These are phyloP conservation scores for Microcos paniculata DNA, from an alignment of 345 rosid species.

Conservation along the genomic window DNA sequence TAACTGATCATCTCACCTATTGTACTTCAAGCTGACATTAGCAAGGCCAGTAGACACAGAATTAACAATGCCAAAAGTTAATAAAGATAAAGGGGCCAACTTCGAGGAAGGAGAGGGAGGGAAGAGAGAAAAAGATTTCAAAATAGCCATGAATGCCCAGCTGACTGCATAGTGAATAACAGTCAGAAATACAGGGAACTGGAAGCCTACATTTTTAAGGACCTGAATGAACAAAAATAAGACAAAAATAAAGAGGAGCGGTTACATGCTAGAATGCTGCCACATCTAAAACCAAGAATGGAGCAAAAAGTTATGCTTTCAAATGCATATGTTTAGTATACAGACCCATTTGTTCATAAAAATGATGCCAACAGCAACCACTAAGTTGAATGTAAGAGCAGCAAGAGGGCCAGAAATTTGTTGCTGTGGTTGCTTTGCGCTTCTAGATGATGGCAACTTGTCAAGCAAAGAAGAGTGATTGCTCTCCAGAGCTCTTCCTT, in stretches of 20 bases:
- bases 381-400: slow-evolving; percentile 78
- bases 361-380: slow-evolving; percentile 74
- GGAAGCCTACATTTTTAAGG: slow-evolving; percentile 81
- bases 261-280: slow-evolving; percentile 1
- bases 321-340: neutral
- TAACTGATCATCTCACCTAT: slow-evolving; percentile 52
- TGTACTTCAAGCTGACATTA: slow-evolving; percentile 96
- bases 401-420: slow-evolving; percentile 54
- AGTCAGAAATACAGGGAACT: slow-evolving; percentile 79
- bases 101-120: slow-evolving; percentile 76
- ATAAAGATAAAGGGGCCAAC: slow-evolving; percentile 49
- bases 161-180: slow-evolving; percentile 78
- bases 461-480: slow-evolving; percentile 57
- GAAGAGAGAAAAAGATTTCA: slow-evolving; percentile 71
- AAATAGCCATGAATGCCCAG: slow-evolving; percentile 76
- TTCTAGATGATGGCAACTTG: slow-evolving; percentile 55
- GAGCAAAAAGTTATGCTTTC: neutral
- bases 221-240: slow-evolving; percentile 48
- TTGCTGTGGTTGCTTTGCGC: slow-evolving; percentile 61
- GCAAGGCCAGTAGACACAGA: slow-evolving; percentile 94
- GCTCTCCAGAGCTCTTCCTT: slow-evolving; percentile 73
- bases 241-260: neutral
- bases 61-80: slow-evolving; percentile 82
- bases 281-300: neutral
- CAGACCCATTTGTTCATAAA: slow-evolving; percentile 89